phyloP scores from a whole-genome alignment of 495 filamentous ascomycete genomes.

The Trichoderma erinaceum region DNA sequence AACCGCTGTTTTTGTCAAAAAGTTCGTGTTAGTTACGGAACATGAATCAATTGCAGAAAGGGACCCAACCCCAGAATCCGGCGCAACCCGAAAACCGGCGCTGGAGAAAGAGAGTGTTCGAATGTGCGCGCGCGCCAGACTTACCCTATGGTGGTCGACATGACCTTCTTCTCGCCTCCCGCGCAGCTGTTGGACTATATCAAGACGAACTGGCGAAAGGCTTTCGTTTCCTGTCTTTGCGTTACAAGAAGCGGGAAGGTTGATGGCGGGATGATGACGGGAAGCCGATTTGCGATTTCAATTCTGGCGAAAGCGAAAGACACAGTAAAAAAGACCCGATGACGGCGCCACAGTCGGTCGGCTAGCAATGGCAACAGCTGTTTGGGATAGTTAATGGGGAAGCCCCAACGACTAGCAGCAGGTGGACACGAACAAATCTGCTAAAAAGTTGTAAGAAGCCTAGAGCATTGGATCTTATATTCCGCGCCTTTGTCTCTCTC shows the following conservation, averaged over 20 bases:
- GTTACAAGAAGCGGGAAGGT: neutral
- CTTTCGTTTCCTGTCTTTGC: neutral
- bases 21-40: constrained; percentile 22
- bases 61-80: neutral
- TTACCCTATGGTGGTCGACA: constrained; percentile 45
- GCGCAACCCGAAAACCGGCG: neutral
- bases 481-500: too few species aligned
- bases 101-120: too few species aligned
- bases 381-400: neutral
- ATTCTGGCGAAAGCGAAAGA: neutral
- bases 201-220: constrained; percentile 1
- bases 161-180: constrained; percentile 17
- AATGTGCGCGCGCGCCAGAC: too few species aligned
- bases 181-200: neutral
- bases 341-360: constrained; percentile 1
- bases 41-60: neutral
- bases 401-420: neutral
- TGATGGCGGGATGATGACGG: neutral
- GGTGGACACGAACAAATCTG: neutral
- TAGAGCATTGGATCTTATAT: too few species aligned
- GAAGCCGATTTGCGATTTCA: neutral
- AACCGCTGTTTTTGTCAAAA: constrained; percentile 41
- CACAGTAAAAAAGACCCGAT: constrained; percentile 1
- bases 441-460: too few species aligned
- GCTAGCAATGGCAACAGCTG: neutral